Conservation (phyloP, 805 yeast species). For the Kodamaea laetipori region DNA sequence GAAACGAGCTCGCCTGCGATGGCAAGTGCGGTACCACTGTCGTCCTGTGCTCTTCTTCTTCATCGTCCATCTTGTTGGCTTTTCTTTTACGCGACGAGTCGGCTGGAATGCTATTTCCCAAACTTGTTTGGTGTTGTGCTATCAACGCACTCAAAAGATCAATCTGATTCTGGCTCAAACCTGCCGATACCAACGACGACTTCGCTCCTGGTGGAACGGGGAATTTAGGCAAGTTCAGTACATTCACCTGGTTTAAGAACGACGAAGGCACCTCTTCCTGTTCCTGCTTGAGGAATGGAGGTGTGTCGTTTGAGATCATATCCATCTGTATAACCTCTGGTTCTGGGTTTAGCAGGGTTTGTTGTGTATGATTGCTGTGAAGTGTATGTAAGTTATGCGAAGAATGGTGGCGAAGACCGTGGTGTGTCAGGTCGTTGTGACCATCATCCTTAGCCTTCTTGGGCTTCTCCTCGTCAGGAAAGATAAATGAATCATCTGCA, state of each 20-base stretch:
- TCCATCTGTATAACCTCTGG: constrained; percentile 1
- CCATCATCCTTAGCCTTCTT: constrained; percentile 27
- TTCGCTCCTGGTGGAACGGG: constrained; percentile 76
- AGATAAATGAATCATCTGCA: constrained; percentile 78
- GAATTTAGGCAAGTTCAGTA: constrained; percentile 56
- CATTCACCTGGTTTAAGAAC: constrained; percentile 10
- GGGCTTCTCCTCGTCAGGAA: constrained; percentile 81
- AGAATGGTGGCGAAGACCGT: constrained; percentile 4
- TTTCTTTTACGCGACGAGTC: background rate
- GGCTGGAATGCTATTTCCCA: constrained; percentile 17
- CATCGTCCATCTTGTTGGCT: constrained; percentile 1
- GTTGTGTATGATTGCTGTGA: constrained; percentile 4
- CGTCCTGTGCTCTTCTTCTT: background rate
- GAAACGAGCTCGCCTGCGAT: constrained; percentile 11
- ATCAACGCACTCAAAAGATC: constrained; percentile 72
- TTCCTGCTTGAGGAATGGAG: constrained; percentile 9
- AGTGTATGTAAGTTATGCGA: constrained; percentile 1
- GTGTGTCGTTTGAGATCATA: constrained; percentile 2
- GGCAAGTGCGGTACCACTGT: constrained; percentile 16
- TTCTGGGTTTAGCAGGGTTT: background rate
- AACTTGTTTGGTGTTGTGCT: constrained; percentile 60
- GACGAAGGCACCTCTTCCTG: constrained; percentile 1
- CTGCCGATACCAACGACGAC: constrained; percentile 61
- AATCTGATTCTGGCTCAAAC: constrained; percentile 67
- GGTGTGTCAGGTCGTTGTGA: constrained; percentile 1